Conservation (phyloP, 164 flowering plant genomes). For the Chloranthus sessilifolius region DNA sequence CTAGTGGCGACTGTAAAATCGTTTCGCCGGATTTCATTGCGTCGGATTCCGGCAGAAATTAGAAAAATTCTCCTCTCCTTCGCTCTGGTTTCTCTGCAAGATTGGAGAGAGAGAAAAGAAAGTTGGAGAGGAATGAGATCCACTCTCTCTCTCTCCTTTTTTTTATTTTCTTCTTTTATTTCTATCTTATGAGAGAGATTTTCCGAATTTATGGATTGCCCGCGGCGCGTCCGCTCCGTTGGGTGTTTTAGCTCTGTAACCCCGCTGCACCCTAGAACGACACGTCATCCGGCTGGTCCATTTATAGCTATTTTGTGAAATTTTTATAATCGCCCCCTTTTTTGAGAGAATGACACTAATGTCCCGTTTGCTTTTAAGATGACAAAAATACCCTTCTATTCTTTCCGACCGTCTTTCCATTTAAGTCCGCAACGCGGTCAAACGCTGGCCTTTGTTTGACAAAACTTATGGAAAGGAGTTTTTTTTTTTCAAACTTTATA, state of each 20-base stretch:
- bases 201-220: background rate
- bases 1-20: slow-evolving; percentile 46
- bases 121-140: too few relatives aligned
- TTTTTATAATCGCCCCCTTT: background rate
- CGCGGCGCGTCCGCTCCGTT: slow-evolving; percentile 25
- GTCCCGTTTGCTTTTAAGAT: too few relatives aligned
- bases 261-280: slow-evolving; percentile 46
- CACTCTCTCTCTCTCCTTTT: background rate
- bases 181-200: background rate
- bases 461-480: too few relatives aligned
- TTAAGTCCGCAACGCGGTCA: too few relatives aligned
- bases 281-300: slow-evolving; percentile 29
- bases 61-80: background rate
- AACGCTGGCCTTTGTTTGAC: too few relatives aligned
- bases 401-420: too few relatives aligned
- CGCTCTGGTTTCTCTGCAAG: slow-evolving; percentile 1
- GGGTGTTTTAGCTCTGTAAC: slow-evolving; percentile 20
- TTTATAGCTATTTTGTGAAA: too few relatives aligned
- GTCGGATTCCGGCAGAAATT: slow-evolving; percentile 20
- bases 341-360: too few relatives aligned
- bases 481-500: too few relatives aligned
- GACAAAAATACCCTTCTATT: too few relatives aligned
- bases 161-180: background rate
- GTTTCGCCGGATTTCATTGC: slow-evolving; percentile 38
- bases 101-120: too few relatives aligned